phyloP scores from a whole-genome alignment of 192 early-diverging fungal species.

The Lunasporangiospora selenospora region DNA sequence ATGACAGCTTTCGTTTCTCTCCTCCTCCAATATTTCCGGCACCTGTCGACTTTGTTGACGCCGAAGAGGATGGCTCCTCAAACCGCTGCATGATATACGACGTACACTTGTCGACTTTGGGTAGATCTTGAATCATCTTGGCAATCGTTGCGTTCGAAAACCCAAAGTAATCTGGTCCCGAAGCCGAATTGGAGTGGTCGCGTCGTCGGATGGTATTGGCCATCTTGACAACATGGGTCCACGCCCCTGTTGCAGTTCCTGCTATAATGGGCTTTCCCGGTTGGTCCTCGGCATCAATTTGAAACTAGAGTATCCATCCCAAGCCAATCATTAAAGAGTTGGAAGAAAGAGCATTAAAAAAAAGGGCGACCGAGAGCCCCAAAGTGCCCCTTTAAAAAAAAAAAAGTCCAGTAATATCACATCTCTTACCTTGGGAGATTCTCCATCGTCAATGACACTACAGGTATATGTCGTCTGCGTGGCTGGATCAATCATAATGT shows the following conservation, averaged over 20 bases:
- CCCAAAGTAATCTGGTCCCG: conserved; percentile 92
- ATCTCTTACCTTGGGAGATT: conserved; percentile 65
- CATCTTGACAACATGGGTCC: conserved; percentile 79
- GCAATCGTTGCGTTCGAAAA: conserved; percentile 87
- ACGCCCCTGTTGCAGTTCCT: conserved; percentile 86
- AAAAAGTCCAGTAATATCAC: no score
- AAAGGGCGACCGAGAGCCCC: no score
- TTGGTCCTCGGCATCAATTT: conserved; percentile 84
- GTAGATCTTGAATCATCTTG: conserved; percentile 89
- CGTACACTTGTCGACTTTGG: conserved; percentile 71
- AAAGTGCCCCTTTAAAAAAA: no score
- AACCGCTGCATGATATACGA: conserved; percentile 76
- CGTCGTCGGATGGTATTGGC: conserved; percentile 83
- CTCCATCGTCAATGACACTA: conserved; percentile 82
- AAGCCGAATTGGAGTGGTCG: conserved; percentile 82
- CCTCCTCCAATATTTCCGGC: no score
- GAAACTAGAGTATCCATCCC: no score
- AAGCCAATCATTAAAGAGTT: no score
- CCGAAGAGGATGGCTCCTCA: conserved; percentile 45
- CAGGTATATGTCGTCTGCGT: conserved; percentile 70
- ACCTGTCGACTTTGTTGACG: no score
- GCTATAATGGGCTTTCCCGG: conserved; percentile 74
- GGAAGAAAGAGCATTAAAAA: no score
- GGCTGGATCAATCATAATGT: conserved; percentile 62
- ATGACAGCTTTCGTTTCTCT: no score